Evolutionary conservation across 805 yeast genomes (phyloP).

Genomic region (Candida pseudoglaebosa): DNA sequence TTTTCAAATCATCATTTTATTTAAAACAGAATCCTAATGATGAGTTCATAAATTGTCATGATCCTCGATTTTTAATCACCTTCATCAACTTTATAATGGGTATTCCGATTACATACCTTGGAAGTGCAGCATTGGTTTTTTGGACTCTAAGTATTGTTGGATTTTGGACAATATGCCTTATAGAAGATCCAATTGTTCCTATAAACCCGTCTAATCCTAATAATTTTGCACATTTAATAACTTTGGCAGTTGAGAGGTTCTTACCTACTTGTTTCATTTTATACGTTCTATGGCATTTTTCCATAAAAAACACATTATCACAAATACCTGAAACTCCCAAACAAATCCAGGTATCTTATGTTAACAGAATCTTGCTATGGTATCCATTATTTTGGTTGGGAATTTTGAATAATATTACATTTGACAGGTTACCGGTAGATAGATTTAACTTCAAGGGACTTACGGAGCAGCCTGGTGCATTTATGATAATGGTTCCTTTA

Average conservation of each 20-base stretch:
- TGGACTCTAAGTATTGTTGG: constrained; percentile 65
- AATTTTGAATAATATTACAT: constrained; percentile 77
- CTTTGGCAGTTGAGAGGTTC: constrained; percentile 68
- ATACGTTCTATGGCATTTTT: constrained; percentile 62
- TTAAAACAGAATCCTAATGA: constrained; percentile 36
- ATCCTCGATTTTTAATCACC: constrained; percentile 60
- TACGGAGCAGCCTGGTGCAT: constrained; percentile 71
- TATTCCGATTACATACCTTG: constrained; percentile 53
- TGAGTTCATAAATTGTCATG: constrained; percentile 53
- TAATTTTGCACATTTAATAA: constrained; percentile 56
- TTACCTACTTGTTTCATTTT: constrained; percentile 72
- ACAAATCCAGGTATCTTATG: constrained; percentile 26
- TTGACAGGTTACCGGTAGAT: constrained; percentile 86
- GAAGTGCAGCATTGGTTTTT: constrained; percentile 40
- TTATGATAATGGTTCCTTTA: constrained; percentile 56
- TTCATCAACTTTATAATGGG: constrained; percentile 60
- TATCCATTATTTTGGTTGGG: constrained; percentile 84
- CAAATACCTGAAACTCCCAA: constrained; percentile 6
- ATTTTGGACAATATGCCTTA: constrained; percentile 76
- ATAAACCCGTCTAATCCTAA: constrained; percentile 53
- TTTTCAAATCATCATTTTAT: constrained; percentile 70
- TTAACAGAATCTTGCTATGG: constrained; percentile 56
- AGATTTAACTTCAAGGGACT: constrained; percentile 71
- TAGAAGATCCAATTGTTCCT: constrained; percentile 74
- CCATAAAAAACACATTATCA: constrained; percentile 47